These are phyloP conservation scores for Didymella arachidicola DNA, from an alignment of 2,329 filamentous ascomycete genomes.

Conservation along the genomic window DNA sequence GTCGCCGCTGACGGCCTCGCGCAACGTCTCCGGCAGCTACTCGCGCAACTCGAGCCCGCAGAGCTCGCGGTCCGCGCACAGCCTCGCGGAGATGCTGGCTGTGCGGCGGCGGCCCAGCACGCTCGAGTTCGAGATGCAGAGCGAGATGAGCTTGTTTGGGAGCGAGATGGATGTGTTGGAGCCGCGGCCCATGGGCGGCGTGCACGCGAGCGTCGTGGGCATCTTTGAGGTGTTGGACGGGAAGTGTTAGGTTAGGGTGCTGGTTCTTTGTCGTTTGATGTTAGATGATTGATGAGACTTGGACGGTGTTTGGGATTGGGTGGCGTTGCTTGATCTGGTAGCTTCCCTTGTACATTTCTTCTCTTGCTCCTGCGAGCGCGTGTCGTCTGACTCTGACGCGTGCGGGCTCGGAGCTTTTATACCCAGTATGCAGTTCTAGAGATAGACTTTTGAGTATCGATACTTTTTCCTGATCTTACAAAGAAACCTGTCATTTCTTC, in stretches of 20 bases:
- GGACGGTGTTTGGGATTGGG: conserved; percentile 8
- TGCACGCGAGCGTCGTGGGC: conserved; percentile 42
- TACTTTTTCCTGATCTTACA: neutral
- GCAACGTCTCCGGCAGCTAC: conserved; percentile 6
- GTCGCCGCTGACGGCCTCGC: conserved; percentile 33
- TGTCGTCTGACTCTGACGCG: neutral
- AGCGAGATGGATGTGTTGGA: conserved; percentile 44
- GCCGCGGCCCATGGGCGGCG: conserved; percentile 35
- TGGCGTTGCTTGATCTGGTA: neutral
- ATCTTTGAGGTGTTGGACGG: conserved; percentile 52
- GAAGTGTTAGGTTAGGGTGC: conserved; percentile 28
- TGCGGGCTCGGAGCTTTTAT: conserved; percentile 14
- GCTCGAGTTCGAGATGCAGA: conserved; percentile 48
- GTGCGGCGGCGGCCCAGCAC: conserved; percentile 45
- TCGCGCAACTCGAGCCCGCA: conserved; percentile 30
- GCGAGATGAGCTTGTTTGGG: conserved; percentile 44
- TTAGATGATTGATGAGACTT: conserved; percentile 6
- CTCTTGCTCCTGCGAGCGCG: neutral
- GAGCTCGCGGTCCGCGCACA: conserved; percentile 20
- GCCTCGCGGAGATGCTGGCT: conserved; percentile 43
- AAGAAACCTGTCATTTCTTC: neutral
- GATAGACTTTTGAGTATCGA: conserved; percentile 11
- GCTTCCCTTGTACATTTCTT: conserved; percentile 18
- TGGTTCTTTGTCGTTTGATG: neutral
- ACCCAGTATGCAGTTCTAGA: conserved; percentile 13